Evolutionary conservation across 2,329 filamentous ascomycete genomes (phyloP).

Genomic region (Aureobasidium lini): DNA sequence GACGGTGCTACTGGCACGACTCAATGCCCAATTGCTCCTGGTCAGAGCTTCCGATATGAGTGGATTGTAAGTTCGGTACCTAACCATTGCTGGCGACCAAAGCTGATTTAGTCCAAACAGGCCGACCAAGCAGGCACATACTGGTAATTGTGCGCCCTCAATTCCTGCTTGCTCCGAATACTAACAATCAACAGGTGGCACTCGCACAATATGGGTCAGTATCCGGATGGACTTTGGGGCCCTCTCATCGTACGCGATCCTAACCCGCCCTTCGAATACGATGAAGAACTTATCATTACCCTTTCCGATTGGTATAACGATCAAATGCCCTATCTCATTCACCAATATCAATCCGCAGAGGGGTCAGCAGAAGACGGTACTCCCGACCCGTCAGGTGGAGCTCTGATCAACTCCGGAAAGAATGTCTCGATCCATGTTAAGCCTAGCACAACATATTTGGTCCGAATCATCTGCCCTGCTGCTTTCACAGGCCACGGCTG

Average conservation of each 20-base stretch:
- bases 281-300: conserved; percentile 57
- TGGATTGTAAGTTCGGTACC: conserved; percentile 47
- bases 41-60: conserved; percentile 56
- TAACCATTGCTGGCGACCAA: background rate
- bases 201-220: conserved; percentile 56
- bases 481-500: conserved; percentile 62
- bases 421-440: conserved; percentile 38
- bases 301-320: conserved; percentile 73
- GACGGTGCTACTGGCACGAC: conserved; percentile 63
- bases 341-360: conserved; percentile 47
- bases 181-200: too few relatives aligned
- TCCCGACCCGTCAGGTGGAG: conserved; percentile 59
- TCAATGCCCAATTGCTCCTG: conserved; percentile 60
- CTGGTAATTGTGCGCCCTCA: too few relatives aligned
- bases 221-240: conserved; percentile 61
- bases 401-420: conserved; percentile 57
- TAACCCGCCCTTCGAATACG: conserved; percentile 47
- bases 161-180: too few relatives aligned
- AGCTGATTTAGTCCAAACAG: conserved; percentile 35
- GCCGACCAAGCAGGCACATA: conserved; percentile 47
- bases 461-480: conserved; percentile 63
- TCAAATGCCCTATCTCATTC: conserved; percentile 43
- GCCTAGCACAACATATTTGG: conserved; percentile 52
- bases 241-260: conserved; percentile 58
- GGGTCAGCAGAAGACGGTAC: conserved; percentile 30